Percentiles rank a stretch among this genome's conserved stretches.
phyloP scores from a whole-genome alignment of 2,329 filamentous ascomycete genomes.

The Anisogramma anomala region DNA sequence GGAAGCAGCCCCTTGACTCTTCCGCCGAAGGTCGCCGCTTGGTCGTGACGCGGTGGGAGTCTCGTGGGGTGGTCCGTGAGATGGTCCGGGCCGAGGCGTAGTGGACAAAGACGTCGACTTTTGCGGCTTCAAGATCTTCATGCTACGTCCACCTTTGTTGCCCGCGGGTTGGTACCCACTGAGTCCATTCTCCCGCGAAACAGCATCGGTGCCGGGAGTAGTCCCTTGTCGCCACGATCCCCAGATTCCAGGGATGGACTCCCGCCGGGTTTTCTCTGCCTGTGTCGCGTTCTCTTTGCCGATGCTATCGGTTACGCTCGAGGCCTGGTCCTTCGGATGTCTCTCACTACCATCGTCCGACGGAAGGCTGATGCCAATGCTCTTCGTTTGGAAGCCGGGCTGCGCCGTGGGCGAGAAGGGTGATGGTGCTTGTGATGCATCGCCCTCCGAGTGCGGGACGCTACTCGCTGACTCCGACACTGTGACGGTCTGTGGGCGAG shows the following conservation, averaged over 20 bases:
- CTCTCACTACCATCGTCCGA: slow-evolving; percentile 35
- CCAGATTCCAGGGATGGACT: slow-evolving; percentile 50
- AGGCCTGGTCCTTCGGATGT: slow-evolving; percentile 27
- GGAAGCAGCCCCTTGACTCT: slow-evolving; percentile 35
- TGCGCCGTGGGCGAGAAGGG: slow-evolving; percentile 21
- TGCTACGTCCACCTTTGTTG: slow-evolving; percentile 50
- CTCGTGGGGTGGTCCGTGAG: slow-evolving; percentile 44
- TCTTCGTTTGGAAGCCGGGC: slow-evolving; percentile 25
- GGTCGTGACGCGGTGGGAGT: slow-evolving; percentile 33
- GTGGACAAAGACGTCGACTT: slow-evolving; percentile 46
- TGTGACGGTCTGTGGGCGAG: slow-evolving; percentile 14
- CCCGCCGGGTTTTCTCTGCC: slow-evolving; percentile 27
- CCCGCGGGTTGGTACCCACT: slow-evolving; percentile 61
- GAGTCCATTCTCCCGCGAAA: slow-evolving; percentile 39
- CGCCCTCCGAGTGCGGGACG: slow-evolving; percentile 19
- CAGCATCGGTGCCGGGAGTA: slow-evolving; percentile 38
- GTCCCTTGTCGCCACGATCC: slow-evolving; percentile 56
- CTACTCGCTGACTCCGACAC: slow-evolving; percentile 15
- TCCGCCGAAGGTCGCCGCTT: slow-evolving; percentile 40
- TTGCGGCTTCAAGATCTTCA: slow-evolving; percentile 80
- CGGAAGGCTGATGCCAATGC: slow-evolving; percentile 24
- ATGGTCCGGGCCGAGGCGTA: slow-evolving; percentile 40
- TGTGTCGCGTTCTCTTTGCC: slow-evolving; percentile 18
- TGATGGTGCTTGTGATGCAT: slow-evolving; percentile 20
- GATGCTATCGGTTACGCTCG: slow-evolving; percentile 20